Evolutionary conservation across 2,329 filamentous ascomycete genomes (phyloP), one percentile per base, ranked within the genome.

Genomic region (Fusarium gaditjirri): DNA sequence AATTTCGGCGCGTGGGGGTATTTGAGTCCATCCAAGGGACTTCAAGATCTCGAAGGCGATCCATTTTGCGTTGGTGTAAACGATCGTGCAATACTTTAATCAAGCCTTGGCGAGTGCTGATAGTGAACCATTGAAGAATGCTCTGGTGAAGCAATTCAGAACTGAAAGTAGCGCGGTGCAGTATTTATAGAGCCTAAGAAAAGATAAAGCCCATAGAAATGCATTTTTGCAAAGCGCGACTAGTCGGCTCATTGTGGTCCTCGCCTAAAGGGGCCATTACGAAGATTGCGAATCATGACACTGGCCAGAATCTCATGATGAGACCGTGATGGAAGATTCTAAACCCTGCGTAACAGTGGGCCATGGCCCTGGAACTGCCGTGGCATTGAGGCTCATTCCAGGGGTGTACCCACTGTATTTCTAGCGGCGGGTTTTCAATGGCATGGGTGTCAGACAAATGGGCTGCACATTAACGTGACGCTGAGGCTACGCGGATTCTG

Each of bases 1-100:
- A 77, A 53, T 77, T 77, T 42, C 75, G 74, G 35, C 75, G 74
- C 3, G 75, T 77, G 41, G 75, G 71, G 36, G 68, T 67, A 42
- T 77, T 76, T 25, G 75, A 77, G 25, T 77, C 75, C n/a, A 53
- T 63, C 75, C 75, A 77, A 2, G 68, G n/a, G 21, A 49, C 56
- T 9, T 77, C 75, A 8, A 76, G 43, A 41, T 75, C 75, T 64
- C 64, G 31, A 17, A 71, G 49, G 39, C 55, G 72, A 62, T 76
- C 69, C 72, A 76, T 76, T 17, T 35, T 69, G 33, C 16, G 60
- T 27, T 54, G 33, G 17, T 31, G 6, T 47, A 27, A 41, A 14
- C 33, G 50, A 63, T n/a, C 6, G 46, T 27, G 17, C 6, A 56
- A 17, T 68, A 68, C 23, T 23, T 38, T 25, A 19, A 33, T 35